Evolutionary conservation across 176 grass and related monocot species (phyloP).

Genomic region (Aegilops sharonensis): DNA sequence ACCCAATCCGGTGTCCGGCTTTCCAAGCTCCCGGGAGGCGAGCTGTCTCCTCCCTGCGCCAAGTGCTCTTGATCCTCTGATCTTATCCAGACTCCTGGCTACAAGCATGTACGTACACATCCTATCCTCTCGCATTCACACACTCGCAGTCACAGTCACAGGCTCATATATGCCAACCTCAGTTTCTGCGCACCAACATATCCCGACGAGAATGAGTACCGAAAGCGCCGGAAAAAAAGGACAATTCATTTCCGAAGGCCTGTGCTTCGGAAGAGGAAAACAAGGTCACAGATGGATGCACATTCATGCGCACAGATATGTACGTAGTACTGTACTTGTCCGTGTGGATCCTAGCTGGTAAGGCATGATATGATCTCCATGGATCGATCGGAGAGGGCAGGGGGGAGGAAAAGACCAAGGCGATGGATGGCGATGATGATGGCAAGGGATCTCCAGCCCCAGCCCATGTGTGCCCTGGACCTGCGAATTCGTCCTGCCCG

Average conservation of each 20-base stretch:
- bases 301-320: background rate
- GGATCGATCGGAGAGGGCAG: background rate
- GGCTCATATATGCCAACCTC: background rate
- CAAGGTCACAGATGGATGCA: constrained; percentile 14
- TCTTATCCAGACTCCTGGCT: constrained; percentile 32
- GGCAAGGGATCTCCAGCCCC: constrained; percentile 3
- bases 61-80: background rate
- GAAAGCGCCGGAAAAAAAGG: too few relatives aligned
- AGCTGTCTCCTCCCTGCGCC: constrained; percentile 22
- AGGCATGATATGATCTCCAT: background rate
- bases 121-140: constrained; percentile 12
- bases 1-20: background rate
- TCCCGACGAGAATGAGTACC: background rate
- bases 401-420: background rate
- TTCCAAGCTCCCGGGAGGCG: constrained; percentile 41
- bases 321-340: background rate
- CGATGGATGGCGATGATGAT: background rate
- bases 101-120: constrained; percentile 4
- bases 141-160: too few relatives aligned
- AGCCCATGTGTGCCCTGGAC: constrained; percentile 40
- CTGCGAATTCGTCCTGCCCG: constrained; percentile 7
- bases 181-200: background rate
- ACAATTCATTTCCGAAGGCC: too few relatives aligned
- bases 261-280: too few relatives aligned
- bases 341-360: background rate